These are phyloP conservation scores for Aspergillus fumigatiaffinis DNA, from an alignment of 2,329 filamentous ascomycete species.

Conservation along the genomic window DNA sequence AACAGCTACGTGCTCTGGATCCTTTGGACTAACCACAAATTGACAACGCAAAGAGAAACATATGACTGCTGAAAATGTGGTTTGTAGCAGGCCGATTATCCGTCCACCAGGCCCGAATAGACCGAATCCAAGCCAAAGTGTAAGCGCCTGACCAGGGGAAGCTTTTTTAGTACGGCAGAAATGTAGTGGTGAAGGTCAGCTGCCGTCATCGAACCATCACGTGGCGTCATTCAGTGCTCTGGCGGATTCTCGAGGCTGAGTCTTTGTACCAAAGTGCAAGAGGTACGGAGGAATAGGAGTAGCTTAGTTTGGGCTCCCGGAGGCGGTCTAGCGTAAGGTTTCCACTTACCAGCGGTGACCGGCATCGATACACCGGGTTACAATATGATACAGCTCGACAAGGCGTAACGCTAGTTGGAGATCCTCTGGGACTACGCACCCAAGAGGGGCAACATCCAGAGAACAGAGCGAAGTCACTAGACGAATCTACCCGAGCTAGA, in stretches of 20 bases:
- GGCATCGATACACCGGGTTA: constrained; percentile 12
- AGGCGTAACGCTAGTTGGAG: constrained; percentile 20
- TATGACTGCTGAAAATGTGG: background rate
- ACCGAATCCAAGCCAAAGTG: background rate
- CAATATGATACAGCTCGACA: constrained; percentile 12
- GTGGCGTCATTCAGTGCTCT: constrained; percentile 22
- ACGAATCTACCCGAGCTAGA: constrained; percentile 7
- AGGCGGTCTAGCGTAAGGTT: constrained; percentile 13
- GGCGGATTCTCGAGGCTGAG: background rate
- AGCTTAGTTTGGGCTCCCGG: background rate
- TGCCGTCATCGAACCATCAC: constrained; percentile 26
- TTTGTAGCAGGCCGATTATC: background rate
- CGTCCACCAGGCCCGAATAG: background rate
- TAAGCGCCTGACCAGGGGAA: constrained; percentile 5
- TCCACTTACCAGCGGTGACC: constrained; percentile 15
- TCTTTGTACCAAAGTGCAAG: background rate
- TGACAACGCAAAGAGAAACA: background rate
- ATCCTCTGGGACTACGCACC: constrained; percentile 17
- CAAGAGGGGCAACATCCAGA: constrained; percentile 10
- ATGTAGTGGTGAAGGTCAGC: constrained; percentile 15
- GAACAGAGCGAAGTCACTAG: constrained; percentile 5
- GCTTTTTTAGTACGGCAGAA: background rate
- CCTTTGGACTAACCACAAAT: background rate
- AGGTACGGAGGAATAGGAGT: background rate
- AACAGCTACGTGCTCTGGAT: background rate